Conservation (phyloP, 208 protist genomes). For the Crithidia mellificae region DNA sequence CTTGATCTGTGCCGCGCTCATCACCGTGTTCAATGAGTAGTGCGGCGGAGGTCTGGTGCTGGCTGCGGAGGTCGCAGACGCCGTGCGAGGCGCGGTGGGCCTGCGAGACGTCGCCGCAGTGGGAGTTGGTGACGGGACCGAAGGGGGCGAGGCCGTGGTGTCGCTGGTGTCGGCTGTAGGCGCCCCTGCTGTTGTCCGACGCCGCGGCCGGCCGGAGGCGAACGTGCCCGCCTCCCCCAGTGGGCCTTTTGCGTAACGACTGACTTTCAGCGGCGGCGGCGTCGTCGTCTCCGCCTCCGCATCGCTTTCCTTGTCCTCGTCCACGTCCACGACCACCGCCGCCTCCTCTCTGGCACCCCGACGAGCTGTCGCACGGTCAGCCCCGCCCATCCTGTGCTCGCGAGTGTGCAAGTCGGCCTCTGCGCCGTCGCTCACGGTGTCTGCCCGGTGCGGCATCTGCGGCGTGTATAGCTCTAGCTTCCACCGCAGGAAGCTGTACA, state of each 20-base stretch:
- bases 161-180: background rate
- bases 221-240: conserved; percentile 3
- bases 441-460: conserved; percentile 28
- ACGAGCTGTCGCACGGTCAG: too few species aligned
- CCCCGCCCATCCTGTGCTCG: background rate
- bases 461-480: conserved; percentile 66
- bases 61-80: background rate
- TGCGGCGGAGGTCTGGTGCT: background rate
- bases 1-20: conserved; percentile 52
- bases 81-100: background rate
- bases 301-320: background rate
- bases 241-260: conserved; percentile 18
- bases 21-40: conserved; percentile 24
- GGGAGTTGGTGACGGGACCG: too few species aligned
- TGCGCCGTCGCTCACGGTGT: background rate
- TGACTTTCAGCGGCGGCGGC: background rate
- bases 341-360: too few species aligned
- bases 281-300: background rate
- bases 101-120: background rate
- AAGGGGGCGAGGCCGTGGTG: background rate
- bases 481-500: conserved; percentile 80
- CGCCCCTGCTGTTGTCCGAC: background rate
- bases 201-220: background rate
- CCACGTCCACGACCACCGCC: background rate
- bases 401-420: background rate